A percentile compares a stretch with the other conserved stretches of the same genome.
These are phyloP conservation scores for Ascochyta viciae-villosae DNA, from an alignment of 2,329 filamentous ascomycete species.

Conservation along the genomic window DNA sequence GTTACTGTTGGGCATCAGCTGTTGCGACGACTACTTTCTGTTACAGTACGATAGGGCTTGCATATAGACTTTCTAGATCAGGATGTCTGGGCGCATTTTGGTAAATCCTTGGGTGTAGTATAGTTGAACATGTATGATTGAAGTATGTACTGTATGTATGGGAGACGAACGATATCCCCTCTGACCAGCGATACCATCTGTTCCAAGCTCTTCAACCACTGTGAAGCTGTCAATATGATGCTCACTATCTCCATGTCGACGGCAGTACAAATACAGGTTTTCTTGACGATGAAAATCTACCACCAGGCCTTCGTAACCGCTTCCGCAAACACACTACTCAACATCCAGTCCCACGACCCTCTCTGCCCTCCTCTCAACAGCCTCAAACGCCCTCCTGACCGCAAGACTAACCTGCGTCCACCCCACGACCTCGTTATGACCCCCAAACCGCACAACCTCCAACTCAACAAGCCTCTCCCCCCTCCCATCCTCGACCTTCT, in stretches of 20 bases:
- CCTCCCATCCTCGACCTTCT: slow-evolving; percentile 38
- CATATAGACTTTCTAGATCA: slow-evolving; percentile 29
- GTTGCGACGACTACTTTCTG: slow-evolving; percentile 1
- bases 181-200: background rate
- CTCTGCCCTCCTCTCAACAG: slow-evolving; percentile 58
- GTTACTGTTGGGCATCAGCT: background rate
- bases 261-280: background rate
- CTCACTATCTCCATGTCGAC: background rate
- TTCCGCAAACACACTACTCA: background rate
- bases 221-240: background rate
- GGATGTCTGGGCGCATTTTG: slow-evolving; percentile 22
- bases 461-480: slow-evolving; percentile 46
- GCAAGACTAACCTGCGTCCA: slow-evolving; percentile 70
- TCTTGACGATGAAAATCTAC: too few species aligned
- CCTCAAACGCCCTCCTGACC: slow-evolving; percentile 70
- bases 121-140: slow-evolving; percentile 30
- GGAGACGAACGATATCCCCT: slow-evolving; percentile 26
- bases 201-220: background rate
- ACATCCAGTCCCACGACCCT: slow-evolving; percentile 10
- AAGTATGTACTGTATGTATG: slow-evolving; percentile 10
- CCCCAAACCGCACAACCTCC: slow-evolving; percentile 55
- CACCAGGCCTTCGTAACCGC: too few species aligned
- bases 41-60: slow-evolving; percentile 20
- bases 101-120: slow-evolving; percentile 16
- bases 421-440: slow-evolving; percentile 73